Base-by-base conservation (phyloP, 2,329 filamentous ascomycete genomes). In the Eutypa lata region DNA sequence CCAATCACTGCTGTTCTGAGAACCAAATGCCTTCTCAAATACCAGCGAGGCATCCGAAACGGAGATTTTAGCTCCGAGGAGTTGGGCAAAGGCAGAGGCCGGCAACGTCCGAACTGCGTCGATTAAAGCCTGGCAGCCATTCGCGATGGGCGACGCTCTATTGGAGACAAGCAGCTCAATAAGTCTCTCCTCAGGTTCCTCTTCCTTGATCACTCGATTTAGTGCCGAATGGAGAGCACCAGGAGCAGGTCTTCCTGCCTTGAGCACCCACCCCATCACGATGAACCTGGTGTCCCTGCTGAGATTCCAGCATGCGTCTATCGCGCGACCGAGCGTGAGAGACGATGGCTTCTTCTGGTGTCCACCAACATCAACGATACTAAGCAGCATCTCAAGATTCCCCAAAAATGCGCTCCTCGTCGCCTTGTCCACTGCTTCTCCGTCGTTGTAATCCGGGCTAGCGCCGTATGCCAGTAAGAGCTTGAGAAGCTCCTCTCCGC, bases 231-330 rank as follows among this genome's bases (percentile, higher is more conserved):
- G 74, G 0, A 84, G 63, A 16, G 81, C 76, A n/a, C 77, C 76
- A 0, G 71, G 73, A 0, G 72, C 68, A 0, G 72, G 66, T 47
- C 82, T 68, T 0, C 79, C 80, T 1, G 79, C 80, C 21, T 73
- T 71, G 53, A 84, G 76, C 3, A 84, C 68, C 70, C 77, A 77
- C 14, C 71, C 63, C 26, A 81, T 68, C 14, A 83, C 69, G 7
- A 71, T 71, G 53, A 76, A 76, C 21, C 81, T 72, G 7, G 70
- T 75, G 18, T 78, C 77, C 21, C 71, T 71, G 45, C 71, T 74
- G 11, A 84, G 66, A 42, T 73, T 76, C 76, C 79, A 81, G 54
- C 74, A 77, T 1, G 79, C 76, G 57, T 82, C 78, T n/a, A 84
- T 68, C 0, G 79, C 76, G 8, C 74, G 70, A 3, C 74, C 69